Percentiles rank a stretch among this genome's conserved stretches.
These are phyloP conservation scores for Wickerhamomyces sp. DNA, from an alignment of 1,139 yeast genomes.

Conservation along the genomic window DNA sequence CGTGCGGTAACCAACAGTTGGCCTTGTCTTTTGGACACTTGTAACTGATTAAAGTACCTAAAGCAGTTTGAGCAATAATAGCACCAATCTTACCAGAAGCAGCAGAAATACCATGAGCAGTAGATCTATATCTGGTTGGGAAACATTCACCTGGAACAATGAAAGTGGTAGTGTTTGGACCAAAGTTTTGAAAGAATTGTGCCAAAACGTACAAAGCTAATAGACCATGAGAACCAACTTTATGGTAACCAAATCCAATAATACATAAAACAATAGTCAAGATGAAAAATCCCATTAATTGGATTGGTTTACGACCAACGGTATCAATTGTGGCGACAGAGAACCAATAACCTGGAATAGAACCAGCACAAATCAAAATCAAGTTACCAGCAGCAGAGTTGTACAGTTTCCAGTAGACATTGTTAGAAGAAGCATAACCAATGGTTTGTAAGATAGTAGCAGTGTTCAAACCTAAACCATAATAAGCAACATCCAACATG, in stretches of 20 bases:
- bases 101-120: conserved; percentile 97
- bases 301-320: conserved; percentile 80
- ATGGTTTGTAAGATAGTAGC: conserved; percentile 80
- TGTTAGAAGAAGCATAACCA: conserved; percentile 63
- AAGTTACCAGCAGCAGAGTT: conserved; percentile 85
- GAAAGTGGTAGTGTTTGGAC: conserved; percentile 96
- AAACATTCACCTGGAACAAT: conserved; percentile 93
- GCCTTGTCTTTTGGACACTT: conserved; percentile 50
- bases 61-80: conserved; percentile 85
- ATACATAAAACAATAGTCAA: conserved; percentile 65
- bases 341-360: conserved; percentile 88
- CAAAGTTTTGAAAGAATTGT: conserved; percentile 86
- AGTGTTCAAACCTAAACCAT: conserved; percentile 80
- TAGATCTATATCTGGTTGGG: conserved; percentile 97
- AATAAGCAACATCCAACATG: conserved; percentile 91
- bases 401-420: conserved; percentile 61
- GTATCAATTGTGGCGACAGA: conserved; percentile 72
- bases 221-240: conserved; percentile 57
- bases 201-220: conserved; percentile 71
- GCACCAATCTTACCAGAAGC: conserved; percentile 97
- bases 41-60: conserved; percentile 81
- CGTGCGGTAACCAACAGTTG: conserved; percentile 84
- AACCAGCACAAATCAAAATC: conserved; percentile 86
- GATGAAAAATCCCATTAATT: conserved; percentile 65
- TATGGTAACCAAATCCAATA: conserved; percentile 78